These are phyloP conservation scores for Oryza glaberrima DNA, from an alignment of 176 grass and related monocot species.

Conservation along the genomic window DNA sequence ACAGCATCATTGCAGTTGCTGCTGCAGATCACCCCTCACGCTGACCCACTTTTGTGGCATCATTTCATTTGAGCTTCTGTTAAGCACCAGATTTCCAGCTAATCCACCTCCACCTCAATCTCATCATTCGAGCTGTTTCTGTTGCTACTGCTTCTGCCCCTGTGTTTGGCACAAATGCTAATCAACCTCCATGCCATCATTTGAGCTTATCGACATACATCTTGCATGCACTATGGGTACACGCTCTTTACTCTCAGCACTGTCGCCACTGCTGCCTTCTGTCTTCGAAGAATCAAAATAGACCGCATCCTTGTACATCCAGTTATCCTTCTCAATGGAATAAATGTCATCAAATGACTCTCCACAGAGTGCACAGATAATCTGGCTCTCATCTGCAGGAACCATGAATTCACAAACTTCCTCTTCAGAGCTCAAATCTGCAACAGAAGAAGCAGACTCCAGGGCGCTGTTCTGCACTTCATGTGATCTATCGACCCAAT, in stretches of 20 bases:
- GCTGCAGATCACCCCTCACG: background rate
- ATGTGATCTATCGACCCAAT: constrained; percentile 52
- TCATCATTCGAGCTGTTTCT: constrained; percentile 25
- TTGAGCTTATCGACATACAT: constrained; percentile 44
- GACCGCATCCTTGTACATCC: constrained; percentile 86
- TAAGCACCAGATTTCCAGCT: background rate
- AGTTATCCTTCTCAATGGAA: constrained; percentile 62
- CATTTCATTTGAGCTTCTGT: constrained; percentile 2
- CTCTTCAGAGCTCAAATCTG: constrained; percentile 51
- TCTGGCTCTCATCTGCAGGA: constrained; percentile 88
- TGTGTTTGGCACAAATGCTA: constrained; percentile 36
- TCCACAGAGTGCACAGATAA: constrained; percentile 84
- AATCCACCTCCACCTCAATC: constrained; percentile 11
- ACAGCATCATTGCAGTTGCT: background rate
- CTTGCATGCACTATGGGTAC: constrained; percentile 52
- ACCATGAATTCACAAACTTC: constrained; percentile 71
- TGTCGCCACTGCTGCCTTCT: constrained; percentile 31
- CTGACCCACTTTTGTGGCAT: constrained; percentile 4
- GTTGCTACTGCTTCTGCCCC: constrained; percentile 6
- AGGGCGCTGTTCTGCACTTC: constrained; percentile 39
- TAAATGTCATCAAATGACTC: constrained; percentile 89
- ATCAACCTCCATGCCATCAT: constrained; percentile 42
- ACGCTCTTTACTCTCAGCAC: constrained; percentile 6
- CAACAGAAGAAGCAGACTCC: constrained; percentile 45
- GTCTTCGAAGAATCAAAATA: constrained; percentile 56